These are phyloP conservation scores for Trichoderma endophyticum DNA, from an alignment of 2,329 filamentous ascomycete genomes.

Conservation along the genomic window DNA sequence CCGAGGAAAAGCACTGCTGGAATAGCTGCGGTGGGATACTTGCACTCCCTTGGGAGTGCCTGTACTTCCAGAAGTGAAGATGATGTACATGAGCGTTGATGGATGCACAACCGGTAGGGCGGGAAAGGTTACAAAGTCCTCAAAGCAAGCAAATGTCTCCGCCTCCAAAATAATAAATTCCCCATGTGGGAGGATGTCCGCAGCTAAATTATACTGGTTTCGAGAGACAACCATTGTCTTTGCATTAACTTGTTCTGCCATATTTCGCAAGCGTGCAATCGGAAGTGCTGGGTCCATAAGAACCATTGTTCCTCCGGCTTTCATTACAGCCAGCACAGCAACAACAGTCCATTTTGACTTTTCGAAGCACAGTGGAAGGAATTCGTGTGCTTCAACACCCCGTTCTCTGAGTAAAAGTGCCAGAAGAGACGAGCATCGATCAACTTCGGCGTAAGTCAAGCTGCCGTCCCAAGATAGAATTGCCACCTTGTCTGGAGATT, in stretches of 20 bases:
- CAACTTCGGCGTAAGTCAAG: constrained; percentile 9
- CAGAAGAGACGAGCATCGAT: not conserved
- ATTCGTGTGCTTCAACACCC: constrained; percentile 17
- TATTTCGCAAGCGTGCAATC: not conserved
- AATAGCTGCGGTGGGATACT: constrained; percentile 1
- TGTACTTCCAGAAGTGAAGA: constrained; percentile 6
- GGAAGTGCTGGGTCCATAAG: constrained; percentile 29
- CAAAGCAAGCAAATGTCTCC: not conserved
- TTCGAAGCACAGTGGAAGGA: constrained; percentile 33
- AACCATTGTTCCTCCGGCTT: constrained; percentile 35
- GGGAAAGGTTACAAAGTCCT: not conserved
- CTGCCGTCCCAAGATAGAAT: constrained; percentile 17
- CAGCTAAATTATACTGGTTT: not conserved
- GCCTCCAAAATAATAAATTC: not conserved
- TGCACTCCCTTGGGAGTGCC: not conserved
- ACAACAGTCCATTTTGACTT: constrained; percentile 33
- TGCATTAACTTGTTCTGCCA: not conserved
- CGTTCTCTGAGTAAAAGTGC: not conserved
- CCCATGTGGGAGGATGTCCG: not conserved
- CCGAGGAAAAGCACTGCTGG: constrained; percentile 24
- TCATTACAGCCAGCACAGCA: constrained; percentile 31
- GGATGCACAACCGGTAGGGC: not conserved
- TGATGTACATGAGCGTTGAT: not conserved
- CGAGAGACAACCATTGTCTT: not conserved
- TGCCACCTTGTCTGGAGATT: constrained; percentile 2